Percentiles rank a stretch among this genome's conserved stretches.
Evolutionary conservation across 2,329 filamentous ascomycete genomes (phyloP).

Genomic region (Xylaria sp.): DNA sequence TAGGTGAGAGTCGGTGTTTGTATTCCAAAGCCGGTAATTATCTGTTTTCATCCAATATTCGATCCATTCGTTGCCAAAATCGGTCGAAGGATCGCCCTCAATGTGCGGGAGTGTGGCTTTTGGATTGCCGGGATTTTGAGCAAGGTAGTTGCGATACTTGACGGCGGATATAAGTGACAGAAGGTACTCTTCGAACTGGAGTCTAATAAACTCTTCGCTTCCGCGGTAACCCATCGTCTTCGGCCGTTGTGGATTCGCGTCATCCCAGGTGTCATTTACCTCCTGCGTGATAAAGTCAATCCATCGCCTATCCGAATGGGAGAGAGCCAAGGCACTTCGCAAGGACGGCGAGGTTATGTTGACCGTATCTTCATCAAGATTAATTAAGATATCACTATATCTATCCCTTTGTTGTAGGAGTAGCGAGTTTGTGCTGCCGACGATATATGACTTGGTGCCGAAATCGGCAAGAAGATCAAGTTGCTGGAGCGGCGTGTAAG

Average conservation of each 20-base stretch:
- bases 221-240: constrained; percentile 95
- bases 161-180: constrained; percentile 86
- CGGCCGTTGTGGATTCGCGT: constrained; percentile 85
- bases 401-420: constrained; percentile 93
- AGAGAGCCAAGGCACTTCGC: constrained; percentile 78
- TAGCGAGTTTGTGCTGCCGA: constrained; percentile 95
- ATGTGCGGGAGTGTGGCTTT: constrained; percentile 71
- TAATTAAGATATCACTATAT: constrained; percentile 96
- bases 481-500: constrained; percentile 95
- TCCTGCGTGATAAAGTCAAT: constrained; percentile 95
- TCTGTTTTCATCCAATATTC: constrained; percentile 88
- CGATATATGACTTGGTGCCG: constrained; percentile 95
- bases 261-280: constrained; percentile 97
- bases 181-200: constrained; percentile 97
- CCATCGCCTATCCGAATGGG: constrained; percentile 90
- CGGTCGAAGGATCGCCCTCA: constrained; percentile 84
- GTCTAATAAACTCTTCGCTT: constrained; percentile 95
- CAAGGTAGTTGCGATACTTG: constrained; percentile 83
- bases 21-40: constrained; percentile 90
- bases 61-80: constrained; percentile 87
- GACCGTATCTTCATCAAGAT: constrained; percentile 89
- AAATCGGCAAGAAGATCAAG: constrained; percentile 93
- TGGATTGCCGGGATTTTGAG: constrained; percentile 63
- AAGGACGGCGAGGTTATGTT: constrained; percentile 85
- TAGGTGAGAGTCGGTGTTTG: constrained; percentile 82